phyloP scores from a whole-genome alignment of 2,329 filamentous ascomycete genomes.

The Lojkania enalia region DNA sequence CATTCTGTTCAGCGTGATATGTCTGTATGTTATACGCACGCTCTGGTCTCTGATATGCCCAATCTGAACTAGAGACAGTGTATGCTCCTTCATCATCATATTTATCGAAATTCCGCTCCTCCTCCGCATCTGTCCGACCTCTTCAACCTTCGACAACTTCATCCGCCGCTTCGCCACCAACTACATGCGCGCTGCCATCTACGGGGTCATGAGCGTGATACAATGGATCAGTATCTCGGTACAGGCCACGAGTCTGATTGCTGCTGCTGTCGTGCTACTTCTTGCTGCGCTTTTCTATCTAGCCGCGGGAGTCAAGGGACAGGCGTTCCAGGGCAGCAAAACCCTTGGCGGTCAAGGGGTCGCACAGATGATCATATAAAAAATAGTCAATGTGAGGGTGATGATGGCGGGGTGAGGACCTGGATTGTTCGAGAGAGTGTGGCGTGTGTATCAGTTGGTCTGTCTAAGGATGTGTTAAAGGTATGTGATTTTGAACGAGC shows the following conservation, averaged over 20 bases:
- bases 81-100: constrained; percentile 54
- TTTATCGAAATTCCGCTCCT: constrained; percentile 81
- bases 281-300: constrained; percentile 80
- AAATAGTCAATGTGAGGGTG: neutral
- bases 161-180: constrained; percentile 94
- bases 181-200: constrained; percentile 92
- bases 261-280: constrained; percentile 78
- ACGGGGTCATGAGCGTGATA: constrained; percentile 75
- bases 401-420: neutral
- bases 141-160: constrained; percentile 80
- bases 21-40: constrained; percentile 46
- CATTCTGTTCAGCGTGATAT: constrained; percentile 61
- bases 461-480: too few species aligned
- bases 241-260: constrained; percentile 73
- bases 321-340: constrained; percentile 90
- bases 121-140: constrained; percentile 96
- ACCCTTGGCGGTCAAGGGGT: constrained; percentile 91
- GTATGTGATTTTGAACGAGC: too few species aligned
- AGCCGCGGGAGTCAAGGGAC: constrained; percentile 76
- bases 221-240: constrained; percentile 80
- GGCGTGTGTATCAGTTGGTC: too few species aligned
- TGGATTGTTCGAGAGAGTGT: too few species aligned
- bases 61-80: constrained; percentile 40
- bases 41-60: constrained; percentile 2
- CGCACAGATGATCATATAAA: constrained; percentile 89